Percentiles rank a stretch among this genome's conserved stretches.
These are phyloP conservation scores for Kluyveromyces dobzhanskii DNA, from an alignment of 805 yeast genomes.

Conservation along the genomic window DNA sequence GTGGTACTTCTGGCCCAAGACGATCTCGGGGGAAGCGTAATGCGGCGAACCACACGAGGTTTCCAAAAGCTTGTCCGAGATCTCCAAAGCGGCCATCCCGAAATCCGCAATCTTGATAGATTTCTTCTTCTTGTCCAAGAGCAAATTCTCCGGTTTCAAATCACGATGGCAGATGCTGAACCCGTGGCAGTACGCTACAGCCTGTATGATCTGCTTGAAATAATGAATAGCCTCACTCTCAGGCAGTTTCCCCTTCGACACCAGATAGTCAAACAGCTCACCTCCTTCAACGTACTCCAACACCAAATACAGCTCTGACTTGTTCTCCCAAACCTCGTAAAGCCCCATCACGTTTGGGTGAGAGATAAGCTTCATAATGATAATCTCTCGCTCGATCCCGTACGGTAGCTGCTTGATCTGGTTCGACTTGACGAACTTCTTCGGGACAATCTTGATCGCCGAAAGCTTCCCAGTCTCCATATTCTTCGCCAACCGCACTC, in stretches of 20 bases:
- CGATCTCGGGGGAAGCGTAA: constrained; percentile 84
- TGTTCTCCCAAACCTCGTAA: constrained; percentile 97
- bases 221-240: constrained; percentile 70
- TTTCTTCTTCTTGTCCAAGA: constrained; percentile 52
- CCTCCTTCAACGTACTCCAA: constrained; percentile 86
- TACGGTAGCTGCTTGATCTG: constrained; percentile 51
- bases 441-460: constrained; percentile 77
- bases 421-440: constrained; percentile 26
- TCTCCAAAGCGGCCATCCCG: constrained; percentile 84
- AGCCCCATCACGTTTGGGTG: constrained; percentile 90
- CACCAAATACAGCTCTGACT: constrained; percentile 74
- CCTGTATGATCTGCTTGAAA: constrained; percentile 68
- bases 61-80: constrained; percentile 59
- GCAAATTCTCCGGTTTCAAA: constrained; percentile 70
- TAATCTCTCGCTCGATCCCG: constrained; percentile 95
- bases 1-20: constrained; percentile 67
- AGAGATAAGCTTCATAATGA: constrained; percentile 90
- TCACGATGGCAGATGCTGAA: constrained; percentile 78
- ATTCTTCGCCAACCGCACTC: constrained; percentile 70
- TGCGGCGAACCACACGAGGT: constrained; percentile 87
- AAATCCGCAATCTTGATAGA: constrained; percentile 77
- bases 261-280: constrained; percentile 68
- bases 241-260: constrained; percentile 56
- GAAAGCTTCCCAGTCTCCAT: constrained; percentile 63
- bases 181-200: constrained; percentile 75